These are phyloP conservation scores for Gynochthodes officinalis DNA, from an alignment of 257 asterid genomes.

Conservation along the genomic window DNA sequence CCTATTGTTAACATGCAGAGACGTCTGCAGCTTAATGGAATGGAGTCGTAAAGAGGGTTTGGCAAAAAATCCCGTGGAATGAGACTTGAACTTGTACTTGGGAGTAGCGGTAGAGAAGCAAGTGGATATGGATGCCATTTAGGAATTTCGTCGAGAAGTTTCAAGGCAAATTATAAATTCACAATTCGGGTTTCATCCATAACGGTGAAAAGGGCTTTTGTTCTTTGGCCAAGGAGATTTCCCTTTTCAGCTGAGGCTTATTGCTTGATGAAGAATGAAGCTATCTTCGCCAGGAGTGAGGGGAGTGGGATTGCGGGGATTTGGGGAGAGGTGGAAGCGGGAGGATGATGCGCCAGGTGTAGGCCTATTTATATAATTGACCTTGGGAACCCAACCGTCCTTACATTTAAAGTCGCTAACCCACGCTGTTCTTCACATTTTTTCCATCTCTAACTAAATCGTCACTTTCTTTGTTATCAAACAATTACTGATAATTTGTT, in stretches of 20 bases:
- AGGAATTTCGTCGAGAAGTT: constrained; percentile 6
- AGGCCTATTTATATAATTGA: background rate
- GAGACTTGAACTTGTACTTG: constrained; percentile 27
- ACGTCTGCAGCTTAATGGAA: constrained; percentile 25
- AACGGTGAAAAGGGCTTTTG: constrained; percentile 6
- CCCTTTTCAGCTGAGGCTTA: too few species aligned
- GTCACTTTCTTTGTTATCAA: too few species aligned
- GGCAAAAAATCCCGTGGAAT: constrained; percentile 22
- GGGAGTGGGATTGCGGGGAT: background rate
- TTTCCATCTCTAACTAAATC: too few species aligned
- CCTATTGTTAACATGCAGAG: constrained; percentile 19
- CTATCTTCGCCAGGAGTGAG: constrained; percentile 9
- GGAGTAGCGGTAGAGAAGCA: constrained; percentile 37
- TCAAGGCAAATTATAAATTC: background rate
- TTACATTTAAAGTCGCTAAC: too few species aligned
- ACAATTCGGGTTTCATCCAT: constrained; percentile 38
- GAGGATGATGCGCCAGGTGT: constrained; percentile 5
- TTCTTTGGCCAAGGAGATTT: too few species aligned
- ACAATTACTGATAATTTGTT: too few species aligned
- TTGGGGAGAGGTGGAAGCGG: constrained; percentile 3
- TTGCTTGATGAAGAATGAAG: constrained; percentile 36
- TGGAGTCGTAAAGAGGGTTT: constrained; percentile 34
- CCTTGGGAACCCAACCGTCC: background rate
- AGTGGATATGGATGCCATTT: constrained; percentile 71
- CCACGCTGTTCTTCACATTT: too few species aligned